Percentiles rank a stretch among this genome's conserved stretches.
Evolutionary conservation across 2,329 filamentous ascomycete species (phyloP).

Genomic region (Xylariaceae sp.): DNA sequence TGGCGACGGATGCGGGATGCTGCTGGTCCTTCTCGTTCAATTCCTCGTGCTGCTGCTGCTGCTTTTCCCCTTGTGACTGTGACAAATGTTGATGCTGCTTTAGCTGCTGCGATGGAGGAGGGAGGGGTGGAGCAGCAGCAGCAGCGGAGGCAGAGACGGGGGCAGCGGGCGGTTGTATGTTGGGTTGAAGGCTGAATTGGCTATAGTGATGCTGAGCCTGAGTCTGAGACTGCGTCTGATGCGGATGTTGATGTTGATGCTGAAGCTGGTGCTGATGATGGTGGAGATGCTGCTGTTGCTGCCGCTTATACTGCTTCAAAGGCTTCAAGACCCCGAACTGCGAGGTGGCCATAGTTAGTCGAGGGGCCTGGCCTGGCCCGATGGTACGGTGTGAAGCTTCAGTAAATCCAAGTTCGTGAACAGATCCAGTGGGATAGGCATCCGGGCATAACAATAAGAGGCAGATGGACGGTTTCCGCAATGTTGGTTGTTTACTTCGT

Average conservation of each 20-base stretch:
- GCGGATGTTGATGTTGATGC: neutral
- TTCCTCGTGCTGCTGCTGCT: neutral
- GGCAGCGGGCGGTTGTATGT: conserved; percentile 2
- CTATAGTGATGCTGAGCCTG: conserved; percentile 3
- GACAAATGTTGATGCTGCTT: conserved; percentile 9
- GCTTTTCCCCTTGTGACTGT: neutral
- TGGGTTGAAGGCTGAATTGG: conserved; percentile 10
- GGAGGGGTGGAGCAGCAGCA: neutral
- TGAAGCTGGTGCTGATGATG: neutral
- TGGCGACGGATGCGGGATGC: neutral
- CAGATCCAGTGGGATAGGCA: neutral
- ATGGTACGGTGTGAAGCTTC: neutral
- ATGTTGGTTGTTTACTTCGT: neutral
- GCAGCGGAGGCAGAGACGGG: neutral
- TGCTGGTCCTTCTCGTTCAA: neutral
- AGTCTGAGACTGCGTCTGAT: neutral
- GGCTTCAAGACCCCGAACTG: conserved; percentile 23
- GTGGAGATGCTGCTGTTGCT: conserved; percentile 6
- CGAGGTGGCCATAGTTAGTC: conserved; percentile 21
- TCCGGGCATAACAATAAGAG: neutral
- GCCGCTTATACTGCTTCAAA: conserved; percentile 24
- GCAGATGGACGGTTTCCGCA: neutral
- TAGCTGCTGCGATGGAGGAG: conserved; percentile 4
- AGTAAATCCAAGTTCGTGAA: too few species aligned
- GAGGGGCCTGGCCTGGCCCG: conserved; percentile 7